Percentiles rank a stretch among this genome's conserved stretches.
These are phyloP conservation scores for Garcileccinum viscosum DNA, from an alignment of 1,284 basidiomycete species.

Conservation along the genomic window DNA sequence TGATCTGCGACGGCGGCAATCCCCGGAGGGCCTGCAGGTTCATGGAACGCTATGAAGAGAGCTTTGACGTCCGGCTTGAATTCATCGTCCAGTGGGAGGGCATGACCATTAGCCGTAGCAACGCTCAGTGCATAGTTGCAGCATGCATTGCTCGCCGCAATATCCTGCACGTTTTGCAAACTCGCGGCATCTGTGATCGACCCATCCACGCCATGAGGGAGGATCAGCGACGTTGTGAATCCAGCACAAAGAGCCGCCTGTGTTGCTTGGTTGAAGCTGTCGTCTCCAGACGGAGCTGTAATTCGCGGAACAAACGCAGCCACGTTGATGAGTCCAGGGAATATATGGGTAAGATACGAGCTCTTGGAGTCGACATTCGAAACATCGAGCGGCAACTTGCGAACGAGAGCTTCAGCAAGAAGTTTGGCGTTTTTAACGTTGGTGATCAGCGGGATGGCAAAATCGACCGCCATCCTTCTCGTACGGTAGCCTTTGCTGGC, in stretches of 20 bases:
- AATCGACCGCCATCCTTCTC: constrained; percentile 99
- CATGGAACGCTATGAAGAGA: constrained; percentile 84
- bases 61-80: constrained; percentile 83
- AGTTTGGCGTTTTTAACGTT: constrained; percentile 99
- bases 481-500: constrained; percentile 97
- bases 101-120: constrained; percentile 76
- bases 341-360: constrained; percentile 87
- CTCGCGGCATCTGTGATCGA: constrained; percentile 72
- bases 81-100: constrained; percentile 74
- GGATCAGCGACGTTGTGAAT: constrained; percentile 83
- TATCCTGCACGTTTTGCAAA: constrained; percentile 73
- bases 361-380: constrained; percentile 95
- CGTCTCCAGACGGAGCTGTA: constrained; percentile 57
- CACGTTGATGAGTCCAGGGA: constrained; percentile 93
- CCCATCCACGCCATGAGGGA: constrained; percentile 72
- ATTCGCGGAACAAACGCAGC: constrained; percentile 87
- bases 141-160: constrained; percentile 68
- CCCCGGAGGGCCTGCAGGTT: constrained; percentile 51
- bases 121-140: constrained; percentile 89
- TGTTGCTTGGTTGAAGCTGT: constrained; percentile 74
- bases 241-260: constrained; percentile 86
- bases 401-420: constrained; percentile 92
- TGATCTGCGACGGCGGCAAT: constrained; percentile 80
- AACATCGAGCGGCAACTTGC: constrained; percentile 87
- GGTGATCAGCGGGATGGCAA: constrained; percentile 95